These are phyloP conservation scores for Cladophialophora carrionii DNA, from an alignment of 2,329 filamentous ascomycete genomes.

Conservation along the genomic window DNA sequence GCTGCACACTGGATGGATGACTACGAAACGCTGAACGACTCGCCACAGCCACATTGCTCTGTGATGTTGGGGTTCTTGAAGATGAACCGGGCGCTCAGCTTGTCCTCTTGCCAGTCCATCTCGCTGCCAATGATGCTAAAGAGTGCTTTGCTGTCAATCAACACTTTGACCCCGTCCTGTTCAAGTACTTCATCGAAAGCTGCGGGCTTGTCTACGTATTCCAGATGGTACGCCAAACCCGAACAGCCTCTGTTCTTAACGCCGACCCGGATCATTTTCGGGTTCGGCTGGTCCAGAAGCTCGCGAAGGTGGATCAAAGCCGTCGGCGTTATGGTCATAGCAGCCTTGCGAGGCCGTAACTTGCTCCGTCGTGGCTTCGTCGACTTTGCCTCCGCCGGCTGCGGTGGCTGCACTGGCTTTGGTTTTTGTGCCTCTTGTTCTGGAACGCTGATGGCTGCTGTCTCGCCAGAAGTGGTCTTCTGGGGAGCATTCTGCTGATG, in stretches of 20 bases:
- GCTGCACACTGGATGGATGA: not conserved
- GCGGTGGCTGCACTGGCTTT: conserved; percentile 49
- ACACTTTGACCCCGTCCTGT: conserved; percentile 91
- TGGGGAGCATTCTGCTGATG: conserved; percentile 44
- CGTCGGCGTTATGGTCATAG: conserved; percentile 79
- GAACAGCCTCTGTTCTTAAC: conserved; percentile 94
- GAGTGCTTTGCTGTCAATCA: conserved; percentile 95
- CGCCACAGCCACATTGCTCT: conserved; percentile 93
- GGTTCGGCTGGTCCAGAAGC: conserved; percentile 80
- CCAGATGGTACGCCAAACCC: conserved; percentile 87
- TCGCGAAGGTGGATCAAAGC: conserved; percentile 78
- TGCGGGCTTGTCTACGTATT: conserved; percentile 90
- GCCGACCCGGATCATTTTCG: conserved; percentile 90
- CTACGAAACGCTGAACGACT: conserved; percentile 81
- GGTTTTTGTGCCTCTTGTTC: conserved; percentile 71
- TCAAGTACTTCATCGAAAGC: conserved; percentile 89
- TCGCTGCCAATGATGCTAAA: conserved; percentile 98
- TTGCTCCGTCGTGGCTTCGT: conserved; percentile 63
- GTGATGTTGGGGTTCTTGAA: conserved; percentile 99
- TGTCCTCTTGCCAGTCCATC: conserved; percentile 99
- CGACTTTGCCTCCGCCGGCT: conserved; percentile 38
- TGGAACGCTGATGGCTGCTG: conserved; percentile 53
- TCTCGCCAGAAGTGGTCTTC: conserved; percentile 38
- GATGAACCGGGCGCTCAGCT: conserved; percentile 86
- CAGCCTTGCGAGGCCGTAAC: conserved; percentile 81